Base-by-base conservation (phyloP, 2,329 filamentous ascomycete genomes). In the Mycocentrospora acerina region DNA sequence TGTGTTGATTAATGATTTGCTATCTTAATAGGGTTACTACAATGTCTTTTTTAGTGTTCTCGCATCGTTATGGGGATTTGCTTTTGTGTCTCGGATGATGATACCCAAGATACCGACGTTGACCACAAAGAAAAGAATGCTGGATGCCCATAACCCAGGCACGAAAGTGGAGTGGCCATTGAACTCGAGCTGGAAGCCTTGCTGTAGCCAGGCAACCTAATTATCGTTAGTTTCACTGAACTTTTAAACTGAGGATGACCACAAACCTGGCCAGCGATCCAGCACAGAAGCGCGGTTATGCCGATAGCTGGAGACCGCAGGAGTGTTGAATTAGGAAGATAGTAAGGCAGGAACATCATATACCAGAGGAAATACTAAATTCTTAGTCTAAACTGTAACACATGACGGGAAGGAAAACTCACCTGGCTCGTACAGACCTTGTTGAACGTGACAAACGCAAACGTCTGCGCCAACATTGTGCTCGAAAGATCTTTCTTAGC, bases 401-500 rank as follows among this genome's bases (percentile, higher is more conserved):
- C 12, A n/a, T 29, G 12, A 35, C 16, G 24, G 15, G 7, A 13
- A n/a, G 10, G 22, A 13, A 16, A 11, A 62, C 77, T 48, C 78
- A 93, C 89, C 79, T 97, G 91, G 60, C 90, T 95, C 3, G 93
- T 98, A 77, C 91, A 97, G 46, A 98, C 93, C 73, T 98, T 98
- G 72, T 98, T 98, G 57, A 97, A 97, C 0, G 90, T 85, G 4
- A 97, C 93, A 68, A 98, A 98, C 0, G 91, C 88, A 69, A 96
- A 95, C 0, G 93, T 97, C 70, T 98, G 93, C 4, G 88, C 89
- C 46, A 97, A 79, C 87, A 97, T 90, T 4, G 88, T 85, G 0
- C 83, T 80, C 1, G 90, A 78, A 0, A 98, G 77, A 56, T 93
- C 84, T 55, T 82, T 86, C 64, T 91, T 94, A 12, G 88, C 88